Evolutionary conservation across 2,329 filamentous ascomycete genomes (phyloP), one percentile per base, ranked within the genome.

Genomic region (Calonectria ilicicola): DNA sequence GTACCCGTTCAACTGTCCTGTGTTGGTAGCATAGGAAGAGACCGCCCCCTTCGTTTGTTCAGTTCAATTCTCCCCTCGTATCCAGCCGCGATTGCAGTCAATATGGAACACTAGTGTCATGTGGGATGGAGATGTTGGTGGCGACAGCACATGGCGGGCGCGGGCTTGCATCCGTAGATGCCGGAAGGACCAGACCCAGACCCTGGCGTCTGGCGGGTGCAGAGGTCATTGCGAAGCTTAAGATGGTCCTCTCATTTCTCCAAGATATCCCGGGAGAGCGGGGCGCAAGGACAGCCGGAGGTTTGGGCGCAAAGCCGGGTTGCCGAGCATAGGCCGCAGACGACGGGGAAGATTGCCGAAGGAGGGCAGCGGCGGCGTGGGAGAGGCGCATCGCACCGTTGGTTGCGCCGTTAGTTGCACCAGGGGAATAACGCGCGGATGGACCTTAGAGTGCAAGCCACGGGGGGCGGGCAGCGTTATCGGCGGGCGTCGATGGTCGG

Each of bases 201-300:
- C 10, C 38, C 29, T 26, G 29, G 29, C 29, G 29, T 32, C 29
- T 23, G 10, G 15, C 17, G 21, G n/a, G 32, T 40, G 21, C 14
- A 15, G 15, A 60, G 32, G 53, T 40, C 53, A 60, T 40, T 60
- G 53, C 53, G 53, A 60, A 60, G 53, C 53, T 60, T 40, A 60
- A 60, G 21, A 58, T 40, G 53, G 21, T 40, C 53, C 53, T 60
- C 35, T 26, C 23, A 60, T 60, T 23, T 60, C 15, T 47, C 44
- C 44, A 47, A 23, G 7, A 10, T 47, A 6, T 23, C 8, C 44
- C 44, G 44, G 21, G 44, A 23, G 19, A 9, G 44, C 10, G 44
- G 44, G 44, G 44, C n/a, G n/a, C n/a, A 47, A 47, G 19, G 10
- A n/a, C 44, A 21, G 19, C 8, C 10, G n/a, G 19, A 47, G 44